phyloP scores from a whole-genome alignment of 139 green algal species.

The Monoraphidium neglectum region DNA sequence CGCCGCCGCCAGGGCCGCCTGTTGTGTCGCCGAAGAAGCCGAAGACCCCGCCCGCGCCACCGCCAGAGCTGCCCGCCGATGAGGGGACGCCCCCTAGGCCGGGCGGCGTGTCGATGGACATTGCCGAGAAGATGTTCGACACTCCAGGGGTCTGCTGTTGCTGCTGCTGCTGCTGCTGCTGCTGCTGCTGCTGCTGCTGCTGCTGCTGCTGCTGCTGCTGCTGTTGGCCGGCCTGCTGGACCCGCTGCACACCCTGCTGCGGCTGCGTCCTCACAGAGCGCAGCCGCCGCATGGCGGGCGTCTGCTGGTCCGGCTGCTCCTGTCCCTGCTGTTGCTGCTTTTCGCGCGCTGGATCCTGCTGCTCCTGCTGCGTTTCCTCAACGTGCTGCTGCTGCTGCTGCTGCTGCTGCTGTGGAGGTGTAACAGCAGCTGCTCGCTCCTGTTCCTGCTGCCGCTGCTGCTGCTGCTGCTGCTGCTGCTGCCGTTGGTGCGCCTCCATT shows the following conservation, averaged over 20 bases:
- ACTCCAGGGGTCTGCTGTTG: conserved; percentile 6
- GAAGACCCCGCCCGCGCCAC: no score
- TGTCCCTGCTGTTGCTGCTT: conserved; percentile 6
- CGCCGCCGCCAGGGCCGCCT: no score
- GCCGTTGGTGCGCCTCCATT: no score
- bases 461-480: no score
- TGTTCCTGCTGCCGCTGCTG: background rate
- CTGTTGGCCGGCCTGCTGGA: conserved; percentile 1
- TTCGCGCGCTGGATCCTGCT: background rate
- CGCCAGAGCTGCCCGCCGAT: no score
- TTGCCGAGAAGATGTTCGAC: no score
- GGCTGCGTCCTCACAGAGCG: conserved; percentile 8
- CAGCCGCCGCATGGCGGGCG: no score
- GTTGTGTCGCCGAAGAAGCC: no score
- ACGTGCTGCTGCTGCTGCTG: background rate
- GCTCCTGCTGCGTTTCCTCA: background rate
- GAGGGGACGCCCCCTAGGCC: no score
- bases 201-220: conserved; percentile 4
- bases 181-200: conserved; percentile 12
- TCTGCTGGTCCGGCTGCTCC: conserved; percentile 1
- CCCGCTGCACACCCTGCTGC: conserved; percentile 3
- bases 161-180: conserved; percentile 2
- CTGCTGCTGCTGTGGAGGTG: background rate
- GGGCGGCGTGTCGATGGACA: no score
- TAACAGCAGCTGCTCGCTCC: background rate